Conservation (phyloP, 192 early-diverging fungal species). For the Gigaspora rosea region DNA sequence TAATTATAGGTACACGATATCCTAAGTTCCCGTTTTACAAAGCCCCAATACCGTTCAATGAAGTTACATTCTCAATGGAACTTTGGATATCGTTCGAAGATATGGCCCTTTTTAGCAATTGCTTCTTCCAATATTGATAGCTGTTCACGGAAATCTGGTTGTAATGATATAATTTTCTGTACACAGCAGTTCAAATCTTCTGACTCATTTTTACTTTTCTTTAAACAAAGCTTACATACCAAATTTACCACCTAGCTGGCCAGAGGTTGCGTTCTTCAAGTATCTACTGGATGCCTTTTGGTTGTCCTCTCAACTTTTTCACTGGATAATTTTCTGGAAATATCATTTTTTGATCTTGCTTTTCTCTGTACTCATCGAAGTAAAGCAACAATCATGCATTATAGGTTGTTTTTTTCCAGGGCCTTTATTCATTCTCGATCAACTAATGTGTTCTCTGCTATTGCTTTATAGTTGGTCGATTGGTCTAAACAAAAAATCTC, state of each 20-base stretch:
- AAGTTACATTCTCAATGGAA: no score
- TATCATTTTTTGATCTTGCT: no score
- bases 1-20: slow-evolving; percentile 15
- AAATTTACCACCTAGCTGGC: slow-evolving; percentile 22
- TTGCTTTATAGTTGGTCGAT: no score
- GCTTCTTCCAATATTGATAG: slow-evolving; percentile 18
- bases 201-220: slow-evolving; percentile 17
- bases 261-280: slow-evolving; percentile 32
- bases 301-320: slow-evolving; percentile 31
- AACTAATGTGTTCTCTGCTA: no score
- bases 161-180: no score
- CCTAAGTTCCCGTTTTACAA: slow-evolving; percentile 10
- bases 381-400: no score
- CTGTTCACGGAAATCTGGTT: slow-evolving; percentile 30
- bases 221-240: slow-evolving; percentile 26
- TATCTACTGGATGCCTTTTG: slow-evolving; percentile 39
- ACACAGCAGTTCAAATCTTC: no score
- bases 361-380: no score
- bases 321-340: slow-evolving; percentile 33
- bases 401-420: slow-evolving; percentile 30
- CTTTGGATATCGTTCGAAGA: slow-evolving; percentile 30
- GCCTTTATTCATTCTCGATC: neutral
- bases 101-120: slow-evolving; percentile 16
- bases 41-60: slow-evolving; percentile 20
- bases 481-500: no score